Conservation (phyloP, 192 early-diverging fungal genomes). For the Coemansia sp. region DNA sequence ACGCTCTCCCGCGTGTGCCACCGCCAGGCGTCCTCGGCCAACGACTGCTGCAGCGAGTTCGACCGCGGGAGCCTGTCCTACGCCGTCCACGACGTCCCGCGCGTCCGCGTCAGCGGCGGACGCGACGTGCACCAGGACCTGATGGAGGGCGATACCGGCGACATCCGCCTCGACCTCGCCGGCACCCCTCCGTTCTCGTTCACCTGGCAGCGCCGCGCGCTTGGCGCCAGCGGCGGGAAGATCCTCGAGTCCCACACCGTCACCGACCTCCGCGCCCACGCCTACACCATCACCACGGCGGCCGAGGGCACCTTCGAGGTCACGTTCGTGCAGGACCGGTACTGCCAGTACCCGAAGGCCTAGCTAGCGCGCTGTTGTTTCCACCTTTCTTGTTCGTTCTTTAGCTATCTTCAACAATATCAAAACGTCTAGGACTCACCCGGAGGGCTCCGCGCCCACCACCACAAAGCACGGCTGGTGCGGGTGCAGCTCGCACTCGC, state of each 20-base stretch:
- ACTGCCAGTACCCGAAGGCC: constrained; percentile 64
- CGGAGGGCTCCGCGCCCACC: neutral
- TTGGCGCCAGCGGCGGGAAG: constrained; percentile 15
- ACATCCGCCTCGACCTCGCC: constrained; percentile 60
- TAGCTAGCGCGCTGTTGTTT: constrained; percentile 9
- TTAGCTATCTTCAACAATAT: too few species aligned
- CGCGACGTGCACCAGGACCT: constrained; percentile 68
- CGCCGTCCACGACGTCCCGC: constrained; percentile 59
- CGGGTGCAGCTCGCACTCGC: constrained; percentile 30
- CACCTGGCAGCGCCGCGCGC: constrained; percentile 58
- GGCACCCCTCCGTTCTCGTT: constrained; percentile 71
- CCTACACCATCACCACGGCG: constrained; percentile 58
- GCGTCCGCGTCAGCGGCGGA: constrained; percentile 65
- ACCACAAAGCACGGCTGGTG: constrained; percentile 34
- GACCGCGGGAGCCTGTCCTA: too few species aligned
- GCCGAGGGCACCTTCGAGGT: constrained; percentile 68
- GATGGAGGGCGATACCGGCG: constrained; percentile 57
- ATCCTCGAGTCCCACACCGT: constrained; percentile 59
- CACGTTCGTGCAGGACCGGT: constrained; percentile 61
- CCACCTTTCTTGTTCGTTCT: neutral
- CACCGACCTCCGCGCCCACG: constrained; percentile 49
- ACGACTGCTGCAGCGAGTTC: constrained; percentile 61
- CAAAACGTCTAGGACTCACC: neutral
- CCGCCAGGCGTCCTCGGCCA: constrained; percentile 48
- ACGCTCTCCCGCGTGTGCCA: constrained; percentile 63